Evolutionary conservation across 805 yeast genomes (phyloP).

Genomic region (Candida koratica): DNA sequence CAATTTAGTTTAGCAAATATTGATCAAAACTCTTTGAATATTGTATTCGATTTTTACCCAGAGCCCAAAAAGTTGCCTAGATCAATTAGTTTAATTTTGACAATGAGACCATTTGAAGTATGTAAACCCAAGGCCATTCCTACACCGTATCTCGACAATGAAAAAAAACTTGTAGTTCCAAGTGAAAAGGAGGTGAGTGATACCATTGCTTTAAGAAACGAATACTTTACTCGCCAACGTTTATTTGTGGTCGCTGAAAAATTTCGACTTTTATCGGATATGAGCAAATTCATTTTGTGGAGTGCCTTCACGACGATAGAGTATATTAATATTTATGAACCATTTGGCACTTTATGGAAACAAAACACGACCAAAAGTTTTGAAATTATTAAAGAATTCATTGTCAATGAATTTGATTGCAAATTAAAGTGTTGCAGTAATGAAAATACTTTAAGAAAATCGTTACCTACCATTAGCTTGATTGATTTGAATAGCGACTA

Average conservation of each 20-base stretch:
- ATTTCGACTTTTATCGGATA: conserved; percentile 33
- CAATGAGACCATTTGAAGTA: conserved; percentile 23
- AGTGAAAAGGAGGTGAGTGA: conserved; percentile 28
- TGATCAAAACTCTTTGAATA: conserved; percentile 10
- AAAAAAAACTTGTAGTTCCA: conserved; percentile 38
- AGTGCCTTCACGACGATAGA: conserved; percentile 19
- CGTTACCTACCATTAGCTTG: conserved; percentile 17
- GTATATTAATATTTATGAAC: conserved; percentile 22
- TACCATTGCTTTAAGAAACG: conserved; percentile 31
- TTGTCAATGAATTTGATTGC: conserved; percentile 6
- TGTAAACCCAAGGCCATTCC: conserved; percentile 44
- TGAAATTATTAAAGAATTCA: conserved; percentile 7
- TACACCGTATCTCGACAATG: conserved; percentile 39
- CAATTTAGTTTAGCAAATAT: conserved; percentile 4
- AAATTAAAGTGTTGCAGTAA: conserved; percentile 12
- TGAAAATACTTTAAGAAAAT: conserved; percentile 11
- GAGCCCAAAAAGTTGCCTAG: conserved; percentile 21
- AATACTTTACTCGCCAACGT: conserved; percentile 36
- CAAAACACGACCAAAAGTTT: conserved; percentile 6
- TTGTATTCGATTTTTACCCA: conserved; percentile 11
- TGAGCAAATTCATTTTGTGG: conserved; percentile 31
- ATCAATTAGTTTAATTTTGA: conserved; percentile 29
- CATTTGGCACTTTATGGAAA: conserved; percentile 21
- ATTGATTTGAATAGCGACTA: conserved; percentile 12
- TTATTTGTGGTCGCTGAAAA: conserved; percentile 41